Percentiles rank a stretch among this genome's conserved stretches.
Conservation (phyloP, 2,329 filamentous ascomycete species). For the Claviceps cyperi region DNA sequence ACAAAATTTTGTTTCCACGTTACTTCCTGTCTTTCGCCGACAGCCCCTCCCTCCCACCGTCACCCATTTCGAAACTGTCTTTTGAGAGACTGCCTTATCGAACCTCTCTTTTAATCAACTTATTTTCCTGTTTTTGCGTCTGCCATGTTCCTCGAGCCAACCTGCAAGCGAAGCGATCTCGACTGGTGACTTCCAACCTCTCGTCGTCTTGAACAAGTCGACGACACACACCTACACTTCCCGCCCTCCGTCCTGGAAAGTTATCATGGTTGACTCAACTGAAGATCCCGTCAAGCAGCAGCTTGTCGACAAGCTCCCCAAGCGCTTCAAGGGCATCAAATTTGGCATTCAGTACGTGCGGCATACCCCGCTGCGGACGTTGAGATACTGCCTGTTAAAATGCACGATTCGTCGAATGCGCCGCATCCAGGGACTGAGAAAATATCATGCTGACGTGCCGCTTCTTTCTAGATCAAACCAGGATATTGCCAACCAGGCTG, state of each 20-base stretch:
- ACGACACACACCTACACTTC: background rate
- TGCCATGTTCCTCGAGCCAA: constrained; percentile 6
- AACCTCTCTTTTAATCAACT: background rate
- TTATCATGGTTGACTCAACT: constrained; percentile 5
- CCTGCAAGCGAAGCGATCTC: constrained; percentile 1
- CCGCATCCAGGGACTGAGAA: background rate
- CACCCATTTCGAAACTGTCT: background rate
- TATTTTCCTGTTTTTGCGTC: background rate
- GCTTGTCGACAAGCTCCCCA: constrained; percentile 72
- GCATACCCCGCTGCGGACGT: background rate
- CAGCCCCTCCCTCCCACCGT: background rate
- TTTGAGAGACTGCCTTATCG: background rate
- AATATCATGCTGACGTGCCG: background rate
- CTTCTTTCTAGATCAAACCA: constrained; percentile 54
- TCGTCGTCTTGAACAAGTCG: constrained; percentile 1
- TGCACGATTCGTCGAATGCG: background rate
- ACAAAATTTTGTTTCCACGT: background rate
- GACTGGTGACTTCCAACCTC: constrained; percentile 2
- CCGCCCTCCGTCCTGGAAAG: background rate
- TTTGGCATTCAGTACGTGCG: constrained; percentile 54
- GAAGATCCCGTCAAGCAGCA: constrained; percentile 5
- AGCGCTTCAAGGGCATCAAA: constrained; percentile 80
- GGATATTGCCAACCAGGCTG: constrained; percentile 89
- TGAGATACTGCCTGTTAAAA: too few species aligned
- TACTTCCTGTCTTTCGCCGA: background rate